These are phyloP conservation scores for Nemania sp. DNA, from an alignment of 2,329 filamentous ascomycete species.

Conservation along the genomic window DNA sequence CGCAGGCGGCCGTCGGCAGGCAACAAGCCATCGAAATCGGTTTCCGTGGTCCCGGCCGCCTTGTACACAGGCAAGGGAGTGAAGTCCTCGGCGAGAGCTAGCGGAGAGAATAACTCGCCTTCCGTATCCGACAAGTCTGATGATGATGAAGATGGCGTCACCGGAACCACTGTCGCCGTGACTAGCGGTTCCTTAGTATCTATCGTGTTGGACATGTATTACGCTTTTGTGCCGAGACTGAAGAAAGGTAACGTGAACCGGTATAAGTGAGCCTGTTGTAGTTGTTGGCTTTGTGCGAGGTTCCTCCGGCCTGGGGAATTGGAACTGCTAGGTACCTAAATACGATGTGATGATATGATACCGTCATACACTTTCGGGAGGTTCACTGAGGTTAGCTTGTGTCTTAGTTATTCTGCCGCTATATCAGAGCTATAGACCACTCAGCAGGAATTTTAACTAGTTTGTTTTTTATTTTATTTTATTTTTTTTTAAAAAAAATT, in stretches of 20 bases:
- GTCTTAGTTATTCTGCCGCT: not conserved
- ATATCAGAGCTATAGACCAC: not conserved
- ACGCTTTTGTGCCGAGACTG: not conserved
- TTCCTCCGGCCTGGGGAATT: not conserved
- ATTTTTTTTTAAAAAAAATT: not conserved
- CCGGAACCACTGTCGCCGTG: slow-evolving; percentile 17
- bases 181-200: slow-evolving; percentile 28
- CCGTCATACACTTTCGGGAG: not conserved
- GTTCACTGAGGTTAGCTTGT: not conserved
- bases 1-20: slow-evolving; percentile 68
- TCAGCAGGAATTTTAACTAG: not conserved
- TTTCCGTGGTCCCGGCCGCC: slow-evolving; percentile 61
- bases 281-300: not conserved
- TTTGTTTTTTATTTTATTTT: not conserved
- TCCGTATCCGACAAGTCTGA: slow-evolving; percentile 21
- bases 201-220: slow-evolving; percentile 19
- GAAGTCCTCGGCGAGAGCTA: slow-evolving; percentile 66
- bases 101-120: slow-evolving; percentile 60
- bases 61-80: slow-evolving; percentile 72
- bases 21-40: slow-evolving; percentile 81
- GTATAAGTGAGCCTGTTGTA: not conserved
- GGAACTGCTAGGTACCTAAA: not conserved
- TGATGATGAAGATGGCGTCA: slow-evolving; percentile 5
- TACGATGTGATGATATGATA: not conserved
- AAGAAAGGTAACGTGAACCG: not conserved